Evolutionary conservation across 805 yeast genomes (phyloP), one percentile per base, ranked within the genome.

Genomic region (Scheffersomyces lignosus): DNA sequence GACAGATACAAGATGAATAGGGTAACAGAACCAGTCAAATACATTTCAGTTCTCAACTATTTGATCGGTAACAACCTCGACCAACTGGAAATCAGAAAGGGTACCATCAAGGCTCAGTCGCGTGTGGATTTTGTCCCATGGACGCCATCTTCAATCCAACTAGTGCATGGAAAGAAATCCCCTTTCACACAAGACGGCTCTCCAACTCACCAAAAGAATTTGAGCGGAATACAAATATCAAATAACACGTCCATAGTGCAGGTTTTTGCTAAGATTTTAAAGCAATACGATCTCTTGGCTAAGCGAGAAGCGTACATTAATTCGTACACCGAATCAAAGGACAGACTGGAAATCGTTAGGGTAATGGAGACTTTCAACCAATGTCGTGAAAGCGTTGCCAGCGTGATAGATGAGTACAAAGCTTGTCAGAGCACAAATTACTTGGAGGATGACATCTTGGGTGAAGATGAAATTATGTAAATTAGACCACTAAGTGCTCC

Each of bases 221-320:
- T 87, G 3, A 82, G 81, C 47, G 98, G 98, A 1, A 69, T 89
- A 45, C 87, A 84, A 80, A 66, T 93, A 16, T 77, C 95, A 4
- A 93, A 93, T 59, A 80, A 86, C 35, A 82, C 97, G 0, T 78
- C 89, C 1, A 78, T 91, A 8, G 73, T 81, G 2, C 73, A 80
- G 10, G 65, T 88, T 13, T 72, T 93, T 40, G 72, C 75, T 22
- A 79, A 81, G 44, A 80, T 85, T 0, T 70, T 89, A 22, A 73
- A 70, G 33, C 91, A 89, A 49, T 93, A 82, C 58, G 96, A 91
- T 49, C 75, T 80, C 32, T 73, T 93, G 37, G 85, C 85, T 51
- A 77, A 78, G 31, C 74, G 95, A 40, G 80, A 80, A 31, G 98
- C 98, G 0, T 93, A 90, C 54, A 63, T 91, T 36, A 89, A 85